Percentiles rank a stretch among this genome's conserved stretches.
Conservation (phyloP, 768 basidiomycete genomes). For the Hysterangium stoloniferum region DNA sequence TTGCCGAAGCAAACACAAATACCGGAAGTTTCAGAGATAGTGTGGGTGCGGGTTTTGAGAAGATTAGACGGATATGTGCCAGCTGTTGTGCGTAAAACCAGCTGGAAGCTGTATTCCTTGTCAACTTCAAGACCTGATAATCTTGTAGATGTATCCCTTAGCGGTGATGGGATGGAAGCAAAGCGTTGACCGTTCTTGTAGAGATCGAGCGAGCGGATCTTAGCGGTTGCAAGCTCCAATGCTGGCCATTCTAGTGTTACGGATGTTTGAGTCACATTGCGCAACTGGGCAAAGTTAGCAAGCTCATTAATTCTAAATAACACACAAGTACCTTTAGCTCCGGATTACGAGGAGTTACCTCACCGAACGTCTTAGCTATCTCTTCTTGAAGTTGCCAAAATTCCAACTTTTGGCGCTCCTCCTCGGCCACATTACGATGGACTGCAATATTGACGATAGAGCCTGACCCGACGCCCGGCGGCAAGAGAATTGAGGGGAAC, state of each 20-base stretch:
- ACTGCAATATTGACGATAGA: constrained; percentile 98
- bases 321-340: constrained; percentile 51
- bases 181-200: constrained; percentile 88
- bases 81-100: constrained; percentile 86
- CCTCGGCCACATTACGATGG: constrained; percentile 77
- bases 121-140: constrained; percentile 74
- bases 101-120: constrained; percentile 90
- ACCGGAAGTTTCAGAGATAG: constrained; percentile 91
- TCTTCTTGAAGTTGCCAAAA: constrained; percentile 82
- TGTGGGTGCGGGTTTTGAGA: constrained; percentile 81
- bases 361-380: constrained; percentile 72
- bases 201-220: constrained; percentile 83
- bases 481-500: constrained; percentile 92
- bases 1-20: constrained; percentile 94
- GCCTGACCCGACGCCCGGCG: constrained; percentile 85
- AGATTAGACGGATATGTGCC: constrained; percentile 85
- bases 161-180: constrained; percentile 75
- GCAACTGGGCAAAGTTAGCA: constrained; percentile 40
- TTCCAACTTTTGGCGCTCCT: constrained; percentile 69
- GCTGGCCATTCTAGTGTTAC: constrained; percentile 94
- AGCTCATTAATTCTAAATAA: neutral
- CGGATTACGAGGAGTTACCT: constrained; percentile 58
- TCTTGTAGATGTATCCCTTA: constrained; percentile 82
- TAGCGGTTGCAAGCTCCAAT: constrained; percentile 76
- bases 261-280: constrained; percentile 94